Percentiles rank a stretch among this genome's conserved stretches.
These are phyloP conservation scores for Talaromyces sp. DNA, from an alignment of 2,329 filamentous ascomycete species.

Conservation along the genomic window DNA sequence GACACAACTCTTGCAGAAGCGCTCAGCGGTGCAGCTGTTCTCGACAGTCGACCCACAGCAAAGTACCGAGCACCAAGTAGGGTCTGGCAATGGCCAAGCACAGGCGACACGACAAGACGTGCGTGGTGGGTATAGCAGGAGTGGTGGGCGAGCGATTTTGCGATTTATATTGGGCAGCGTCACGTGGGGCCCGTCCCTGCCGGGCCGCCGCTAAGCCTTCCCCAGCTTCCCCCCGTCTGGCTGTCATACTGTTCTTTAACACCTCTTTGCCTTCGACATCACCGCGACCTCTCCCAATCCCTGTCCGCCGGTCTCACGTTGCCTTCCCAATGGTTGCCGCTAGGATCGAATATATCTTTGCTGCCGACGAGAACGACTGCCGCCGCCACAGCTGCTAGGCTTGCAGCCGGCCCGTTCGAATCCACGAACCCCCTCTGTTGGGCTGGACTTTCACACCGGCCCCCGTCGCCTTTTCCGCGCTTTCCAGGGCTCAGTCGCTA, in stretches of 20 bases:
- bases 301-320: not conserved
- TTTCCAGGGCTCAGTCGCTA: not conserved
- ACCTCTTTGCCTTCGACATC: not conserved
- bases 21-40: not conserved
- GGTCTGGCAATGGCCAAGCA: not conserved
- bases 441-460: not conserved
- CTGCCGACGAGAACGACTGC: not conserved
- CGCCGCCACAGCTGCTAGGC: not conserved
- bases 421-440: not conserved
- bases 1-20: not conserved
- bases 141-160: not conserved
- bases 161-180: not conserved
- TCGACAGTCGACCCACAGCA: not conserved
- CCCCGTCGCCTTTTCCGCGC: not conserved
- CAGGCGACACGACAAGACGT: not conserved
- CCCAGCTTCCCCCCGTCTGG: not conserved
- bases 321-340: not conserved
- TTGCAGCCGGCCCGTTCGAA: not conserved
- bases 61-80: not conserved
- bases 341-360: not conserved
- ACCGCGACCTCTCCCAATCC: not conserved
- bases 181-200: not conserved
- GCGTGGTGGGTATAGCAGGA: not conserved
- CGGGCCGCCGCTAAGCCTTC: not conserved
- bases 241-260: not conserved